phyloP scores from a whole-genome alignment of 768 basidiomycete species.

The Auricularia cornea region DNA sequence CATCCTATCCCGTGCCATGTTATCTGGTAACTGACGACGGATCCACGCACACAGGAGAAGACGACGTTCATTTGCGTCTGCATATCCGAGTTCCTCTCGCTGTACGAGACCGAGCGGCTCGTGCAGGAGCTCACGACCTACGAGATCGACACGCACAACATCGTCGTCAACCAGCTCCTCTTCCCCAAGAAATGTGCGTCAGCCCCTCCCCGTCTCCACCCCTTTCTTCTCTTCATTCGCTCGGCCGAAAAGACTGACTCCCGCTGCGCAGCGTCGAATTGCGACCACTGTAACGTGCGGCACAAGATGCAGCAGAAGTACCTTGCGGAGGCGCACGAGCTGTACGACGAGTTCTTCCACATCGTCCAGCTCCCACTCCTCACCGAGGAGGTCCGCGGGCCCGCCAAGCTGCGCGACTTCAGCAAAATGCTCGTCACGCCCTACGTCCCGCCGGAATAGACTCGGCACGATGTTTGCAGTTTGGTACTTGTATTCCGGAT shows the following conservation, averaged over 20 bases:
- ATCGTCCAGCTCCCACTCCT: slow-evolving; percentile 88
- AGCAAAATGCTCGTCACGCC: slow-evolving; percentile 86
- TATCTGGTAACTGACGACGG: background rate
- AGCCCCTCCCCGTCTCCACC: background rate
- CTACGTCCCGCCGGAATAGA: slow-evolving; percentile 42
- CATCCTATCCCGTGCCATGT: background rate
- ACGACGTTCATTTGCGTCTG: slow-evolving; percentile 98
- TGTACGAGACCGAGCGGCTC: slow-evolving; percentile 97
- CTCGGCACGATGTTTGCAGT: background rate
- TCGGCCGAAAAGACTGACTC: slow-evolving; percentile 2
- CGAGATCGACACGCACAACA: slow-evolving; percentile 97
- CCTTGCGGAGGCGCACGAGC: slow-evolving; percentile 89
- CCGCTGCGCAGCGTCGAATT: slow-evolving; percentile 63
- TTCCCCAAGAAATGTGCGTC: slow-evolving; percentile 82
- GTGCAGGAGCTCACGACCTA: slow-evolving; percentile 93
- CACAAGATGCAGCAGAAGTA: slow-evolving; percentile 99
- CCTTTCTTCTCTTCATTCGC: background rate
- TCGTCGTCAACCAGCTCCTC: slow-evolving; percentile 94
- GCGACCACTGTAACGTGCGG: slow-evolving; percentile 90
- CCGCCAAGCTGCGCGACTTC: slow-evolving; percentile 87
- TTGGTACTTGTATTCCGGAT: too few species aligned
- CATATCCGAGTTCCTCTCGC: slow-evolving; percentile 95
- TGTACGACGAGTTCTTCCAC: slow-evolving; percentile 98
- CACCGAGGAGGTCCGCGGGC: slow-evolving; percentile 94
- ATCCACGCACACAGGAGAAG: slow-evolving; percentile 59